Conservation (phyloP, 305 asterid species). For the Petunia hybrid region DNA sequence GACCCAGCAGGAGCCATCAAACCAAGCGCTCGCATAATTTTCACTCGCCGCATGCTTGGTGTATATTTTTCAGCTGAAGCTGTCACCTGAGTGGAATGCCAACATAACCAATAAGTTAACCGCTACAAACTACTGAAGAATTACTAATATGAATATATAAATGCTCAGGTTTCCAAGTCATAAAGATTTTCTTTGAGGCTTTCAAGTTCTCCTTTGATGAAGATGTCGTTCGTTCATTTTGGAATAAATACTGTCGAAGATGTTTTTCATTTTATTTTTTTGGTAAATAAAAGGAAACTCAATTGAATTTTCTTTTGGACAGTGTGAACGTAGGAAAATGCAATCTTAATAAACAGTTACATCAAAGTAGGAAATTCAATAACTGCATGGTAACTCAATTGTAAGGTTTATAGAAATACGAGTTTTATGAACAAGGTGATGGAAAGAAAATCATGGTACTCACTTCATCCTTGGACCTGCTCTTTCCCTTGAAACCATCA, state of each 20-base stretch:
- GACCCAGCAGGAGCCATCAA: conserved; percentile 40
- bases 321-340: background rate
- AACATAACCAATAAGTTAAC: conserved; percentile 8
- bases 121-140: background rate
- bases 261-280: background rate
- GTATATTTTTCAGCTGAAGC: conserved; percentile 29
- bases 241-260: background rate
- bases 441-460: background rate
- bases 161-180: background rate
- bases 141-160: background rate
- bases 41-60: conserved; percentile 30
- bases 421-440: background rate
- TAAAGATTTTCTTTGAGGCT: background rate
- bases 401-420: background rate
- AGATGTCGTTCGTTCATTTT: no score
- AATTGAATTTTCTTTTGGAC: background rate
- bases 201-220: conserved; percentile 16
- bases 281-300: background rate
- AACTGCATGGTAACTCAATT: conserved; percentile 8
- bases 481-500: conserved; percentile 9
- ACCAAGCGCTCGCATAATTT: conserved; percentile 39
- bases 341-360: background rate
- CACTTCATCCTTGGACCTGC: conserved; percentile 4
- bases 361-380: background rate
- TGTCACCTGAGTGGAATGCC: conserved; percentile 23